Base-by-base conservation (phyloP, 768 basidiomycete species). In the Boletus barrowsii region DNA sequence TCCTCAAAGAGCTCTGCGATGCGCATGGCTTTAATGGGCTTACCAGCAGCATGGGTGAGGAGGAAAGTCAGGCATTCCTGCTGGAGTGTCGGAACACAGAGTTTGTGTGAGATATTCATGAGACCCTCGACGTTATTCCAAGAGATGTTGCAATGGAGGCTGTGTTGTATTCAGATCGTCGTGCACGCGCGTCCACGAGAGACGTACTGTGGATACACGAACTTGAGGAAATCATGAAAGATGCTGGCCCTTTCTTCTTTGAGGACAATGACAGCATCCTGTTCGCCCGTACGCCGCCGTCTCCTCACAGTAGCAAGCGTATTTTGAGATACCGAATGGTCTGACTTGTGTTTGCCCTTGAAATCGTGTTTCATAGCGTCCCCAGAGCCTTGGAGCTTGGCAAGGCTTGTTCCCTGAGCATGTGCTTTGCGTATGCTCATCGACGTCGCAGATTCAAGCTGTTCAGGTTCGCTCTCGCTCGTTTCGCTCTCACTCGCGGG, bases 111-210 rank as follows among this genome's bases (percentile, higher is more conserved):
- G 20, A 96, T 87, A 64, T 94, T 91, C 83, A 94, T 88, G 40
- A 93, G 79, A 39, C 87, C 87, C 62, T 92, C 93, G 26, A 93
- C 95, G 68, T 97, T 97, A 62, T 91, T 90, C 92, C 94, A 98
- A 0, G 91, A 88, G 50, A 96, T 93, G 10, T 90, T 90, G 72
- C 93, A 96, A 59, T 93, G 89, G 51, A 95, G 77, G 59, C 88
- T 90, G 62, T 42, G 22, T 39, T 37, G 47, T 33, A 47, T 32
- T 61, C 10, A 55, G 45, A 36, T 45, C 35, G 47, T 45, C 36
- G 41, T 39, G 14, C 49, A 53, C 13, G 2, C 49, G 43, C 6
- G 10, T 24, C 10, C 15, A 39, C 3, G 35, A 50, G 17, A 26
- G 15, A 72, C 87, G 64, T 71, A 93, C 93, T 95, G 90, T 18